Base-by-base conservation (phyloP, 1,139 yeast genomes). In the Blastobotrys serpentis region DNA sequence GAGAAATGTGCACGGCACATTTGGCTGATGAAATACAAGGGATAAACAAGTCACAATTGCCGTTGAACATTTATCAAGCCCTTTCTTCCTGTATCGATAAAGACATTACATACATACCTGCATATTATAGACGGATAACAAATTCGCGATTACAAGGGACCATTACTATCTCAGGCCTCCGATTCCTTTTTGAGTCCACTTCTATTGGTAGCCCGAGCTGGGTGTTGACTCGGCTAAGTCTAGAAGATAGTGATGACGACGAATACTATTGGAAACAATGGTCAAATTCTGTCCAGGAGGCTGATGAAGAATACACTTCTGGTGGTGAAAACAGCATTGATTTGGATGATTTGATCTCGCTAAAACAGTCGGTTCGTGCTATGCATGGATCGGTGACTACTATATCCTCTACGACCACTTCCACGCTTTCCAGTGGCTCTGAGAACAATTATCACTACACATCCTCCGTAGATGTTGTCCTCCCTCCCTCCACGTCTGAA, bases 231-330 rank as follows among this genome's bases (percentile, higher is more conserved):
- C 46, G 57, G 8, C 51, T 62, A 14, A 53, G 56, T 38, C 55
- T 62, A 19, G 45, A 50, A 41, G 63, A 58, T 38, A 46, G 58
- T 11, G 65, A 62, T 34, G 61, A 60, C 41, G 64, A 61, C 26
- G 61, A 58, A 44, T 49, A 55, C 45, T 61, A 61, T 52, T 61
- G 64, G 64, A 48, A 56, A 17, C 58, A 56, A 6, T 62, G 65
- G 65, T 46, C 50, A 21, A 30, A 36, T 8, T 44, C 48, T 10
- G 16, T 57, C 23, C 49, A 32, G 4, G 54, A 52, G 13, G 65
- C 65, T 0, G 65, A 60, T 21, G 43, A 23, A 1, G 60, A 55
- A 26, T 59, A 57, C 50, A 33, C 45, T 2, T 4, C 23, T 14
- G 37, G 18, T 8, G 45, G 42, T 22, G 38, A 23, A 4, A 39